Conservation (phyloP, 768 basidiomycete genomes). For the Inosperma sp. region DNA sequence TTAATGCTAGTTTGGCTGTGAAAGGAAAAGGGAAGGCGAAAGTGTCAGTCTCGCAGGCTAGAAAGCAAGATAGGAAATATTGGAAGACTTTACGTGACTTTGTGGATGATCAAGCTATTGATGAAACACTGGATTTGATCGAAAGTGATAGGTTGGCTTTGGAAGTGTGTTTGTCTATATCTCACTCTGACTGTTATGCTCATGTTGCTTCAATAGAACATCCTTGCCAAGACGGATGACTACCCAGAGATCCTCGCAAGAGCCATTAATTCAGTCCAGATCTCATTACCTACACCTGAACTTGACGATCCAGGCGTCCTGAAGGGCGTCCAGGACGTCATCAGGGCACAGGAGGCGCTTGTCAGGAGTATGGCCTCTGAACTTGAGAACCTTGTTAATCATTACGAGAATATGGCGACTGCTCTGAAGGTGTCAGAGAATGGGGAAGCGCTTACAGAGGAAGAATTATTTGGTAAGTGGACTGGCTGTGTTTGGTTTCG, state of each 20-base stretch:
- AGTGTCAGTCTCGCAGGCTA: constrained; percentile 9
- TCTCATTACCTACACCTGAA: constrained; percentile 40
- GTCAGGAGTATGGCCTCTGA: constrained; percentile 67
- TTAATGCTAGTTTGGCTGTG: not conserved
- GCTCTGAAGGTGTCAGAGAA: constrained; percentile 64
- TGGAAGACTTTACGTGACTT: constrained; percentile 88
- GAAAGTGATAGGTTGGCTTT: constrained; percentile 64
- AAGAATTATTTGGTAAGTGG: constrained; percentile 59
- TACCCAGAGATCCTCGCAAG: constrained; percentile 60
- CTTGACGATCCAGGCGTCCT: constrained; percentile 14
- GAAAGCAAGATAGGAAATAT: constrained; percentile 43
- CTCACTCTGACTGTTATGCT: not conserved
- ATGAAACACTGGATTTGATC: constrained; percentile 67
- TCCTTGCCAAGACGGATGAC: constrained; percentile 57
- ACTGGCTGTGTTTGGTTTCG: not conserved
- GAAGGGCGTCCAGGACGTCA: constrained; percentile 42
- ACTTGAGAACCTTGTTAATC: constrained; percentile 64
- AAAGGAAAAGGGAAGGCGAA: constrained; percentile 17
- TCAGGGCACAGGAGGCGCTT: constrained; percentile 53
- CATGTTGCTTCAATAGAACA: constrained; percentile 41
- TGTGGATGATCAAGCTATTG: constrained; percentile 78
- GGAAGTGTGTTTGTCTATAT: constrained; percentile 46
- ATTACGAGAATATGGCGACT: constrained; percentile 73
- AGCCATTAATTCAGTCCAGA: constrained; percentile 53
- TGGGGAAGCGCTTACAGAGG: constrained; percentile 63